A percentile compares a stretch with the other conserved stretches of the same genome.
Conservation (phyloP, 352 stramenopile genomes). For the Thraustochytrium striatum region DNA sequence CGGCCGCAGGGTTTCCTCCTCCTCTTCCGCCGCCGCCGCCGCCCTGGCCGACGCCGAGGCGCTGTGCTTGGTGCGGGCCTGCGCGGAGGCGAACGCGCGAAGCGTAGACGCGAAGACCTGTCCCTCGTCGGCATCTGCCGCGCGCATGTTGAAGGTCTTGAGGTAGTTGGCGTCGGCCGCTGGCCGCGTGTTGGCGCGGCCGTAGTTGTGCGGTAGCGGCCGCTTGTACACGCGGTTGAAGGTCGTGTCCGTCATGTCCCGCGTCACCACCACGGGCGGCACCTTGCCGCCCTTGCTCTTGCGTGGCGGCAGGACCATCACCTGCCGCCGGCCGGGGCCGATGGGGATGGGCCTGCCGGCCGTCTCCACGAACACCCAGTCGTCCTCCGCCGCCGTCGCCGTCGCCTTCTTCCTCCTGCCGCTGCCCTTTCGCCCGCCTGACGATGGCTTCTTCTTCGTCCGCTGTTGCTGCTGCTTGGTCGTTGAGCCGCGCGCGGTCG, state of each 20-base stretch:
- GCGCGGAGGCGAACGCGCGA: not conserved
- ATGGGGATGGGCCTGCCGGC: not conserved
- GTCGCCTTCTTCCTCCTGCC: not conserved
- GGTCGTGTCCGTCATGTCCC: constrained; percentile 32
- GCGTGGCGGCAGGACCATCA: not conserved
- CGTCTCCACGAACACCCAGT: not conserved
- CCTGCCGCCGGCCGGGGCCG: not conserved
- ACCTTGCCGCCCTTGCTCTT: too few species aligned
- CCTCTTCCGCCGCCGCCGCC: too few species aligned
- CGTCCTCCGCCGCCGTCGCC: not conserved
- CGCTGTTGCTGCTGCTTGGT: too few species aligned
- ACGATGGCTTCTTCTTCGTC: too few species aligned
- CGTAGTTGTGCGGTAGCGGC: constrained; percentile 30
- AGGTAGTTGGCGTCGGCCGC: constrained; percentile 22
- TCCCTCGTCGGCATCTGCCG: not conserved
- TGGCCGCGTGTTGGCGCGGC: constrained; percentile 1
- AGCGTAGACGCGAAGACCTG: constrained; percentile 21
- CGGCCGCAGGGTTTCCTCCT: not conserved
- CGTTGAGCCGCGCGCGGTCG: too few species aligned
- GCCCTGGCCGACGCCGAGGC: too few species aligned
- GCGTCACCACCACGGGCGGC: not conserved
- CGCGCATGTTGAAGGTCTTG: not conserved
- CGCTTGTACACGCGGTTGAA: constrained; percentile 36
- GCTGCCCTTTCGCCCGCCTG: too few species aligned
- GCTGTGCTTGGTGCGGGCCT: too few species aligned